phyloP scores from a whole-genome alignment of 768 basidiomycete species.

The button mushroom (Agaricus bisporus) region DNA sequence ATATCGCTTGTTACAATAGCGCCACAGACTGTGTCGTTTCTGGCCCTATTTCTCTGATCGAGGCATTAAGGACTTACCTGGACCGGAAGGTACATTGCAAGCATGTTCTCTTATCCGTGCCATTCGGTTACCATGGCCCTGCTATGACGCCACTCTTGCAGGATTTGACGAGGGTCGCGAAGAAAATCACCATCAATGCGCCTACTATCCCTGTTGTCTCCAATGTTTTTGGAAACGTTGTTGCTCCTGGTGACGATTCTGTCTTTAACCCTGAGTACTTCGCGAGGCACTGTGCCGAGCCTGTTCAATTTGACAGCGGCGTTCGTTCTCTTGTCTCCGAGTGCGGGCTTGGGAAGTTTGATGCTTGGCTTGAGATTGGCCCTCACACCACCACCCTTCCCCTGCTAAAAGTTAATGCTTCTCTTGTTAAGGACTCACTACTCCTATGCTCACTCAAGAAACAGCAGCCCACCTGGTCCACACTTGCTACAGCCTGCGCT shows the following conservation, averaged over 20 bases:
- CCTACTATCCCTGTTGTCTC: constrained; percentile 60
- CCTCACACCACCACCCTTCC: constrained; percentile 55
- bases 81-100: constrained; percentile 29
- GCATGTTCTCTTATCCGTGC: constrained; percentile 36
- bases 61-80: constrained; percentile 34
- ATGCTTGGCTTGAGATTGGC: constrained; percentile 61
- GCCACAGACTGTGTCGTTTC: constrained; percentile 51
- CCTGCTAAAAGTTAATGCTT: constrained; percentile 42
- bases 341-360: constrained; percentile 21
- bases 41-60: constrained; percentile 42
- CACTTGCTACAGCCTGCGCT: constrained; percentile 39
- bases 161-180: constrained; percentile 38
- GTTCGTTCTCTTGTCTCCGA: constrained; percentile 32
- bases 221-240: constrained; percentile 47
- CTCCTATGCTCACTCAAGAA: constrained; percentile 48
- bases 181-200: constrained; percentile 29
- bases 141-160: constrained; percentile 54
- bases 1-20: constrained; percentile 61
- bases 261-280: constrained; percentile 46
- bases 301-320: constrained; percentile 52
- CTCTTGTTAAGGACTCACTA: constrained; percentile 23
- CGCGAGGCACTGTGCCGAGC: constrained; percentile 36
- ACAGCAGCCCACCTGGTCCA: constrained; percentile 30
- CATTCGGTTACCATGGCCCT: constrained; percentile 62
- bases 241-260: constrained; percentile 44